phyloP scores from a whole-genome alignment of 2,329 filamentous ascomycete species.

The Pseudofabraea citricarpa region DNA sequence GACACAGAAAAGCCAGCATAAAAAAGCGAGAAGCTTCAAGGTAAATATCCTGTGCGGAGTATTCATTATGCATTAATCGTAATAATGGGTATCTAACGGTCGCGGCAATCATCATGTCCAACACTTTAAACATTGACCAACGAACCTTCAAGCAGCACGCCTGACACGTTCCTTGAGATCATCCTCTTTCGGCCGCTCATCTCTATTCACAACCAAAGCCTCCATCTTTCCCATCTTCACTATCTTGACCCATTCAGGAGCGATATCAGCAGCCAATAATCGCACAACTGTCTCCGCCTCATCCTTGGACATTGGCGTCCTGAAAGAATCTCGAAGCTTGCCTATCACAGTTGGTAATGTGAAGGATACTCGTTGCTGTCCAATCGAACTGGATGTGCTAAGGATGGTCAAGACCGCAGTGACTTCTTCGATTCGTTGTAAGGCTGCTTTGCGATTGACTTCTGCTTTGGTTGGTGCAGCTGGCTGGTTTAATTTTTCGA shows the following conservation, averaged over 20 bases:
- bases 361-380: slow-evolving; percentile 58
- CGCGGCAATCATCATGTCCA: no score
- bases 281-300: slow-evolving; percentile 42
- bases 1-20: no score
- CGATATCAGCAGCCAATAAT: slow-evolving; percentile 39
- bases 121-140: not conserved
- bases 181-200: slow-evolving; percentile 20
- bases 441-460: slow-evolving; percentile 57
- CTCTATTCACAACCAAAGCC: slow-evolving; percentile 38
- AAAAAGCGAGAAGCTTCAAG: no score
- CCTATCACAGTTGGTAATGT: slow-evolving; percentile 57
- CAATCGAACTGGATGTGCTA: slow-evolving; percentile 44
- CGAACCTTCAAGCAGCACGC: slow-evolving; percentile 9
- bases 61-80: no score
- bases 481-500: slow-evolving; percentile 40
- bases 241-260: slow-evolving; percentile 44
- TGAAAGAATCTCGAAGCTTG: slow-evolving; percentile 63
- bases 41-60: no score
- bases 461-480: slow-evolving; percentile 46
- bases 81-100: no score
- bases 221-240: slow-evolving; percentile 39
- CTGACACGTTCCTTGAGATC: slow-evolving; percentile 22
- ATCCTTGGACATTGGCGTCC: slow-evolving; percentile 37
- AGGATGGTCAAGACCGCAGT: slow-evolving; percentile 64
- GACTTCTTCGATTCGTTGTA: slow-evolving; percentile 65